Evolutionary conservation across 2,329 filamentous ascomycete genomes (phyloP), one percentile per base, ranked within the genome.

Genomic region (Remersonia thermophila): DNA sequence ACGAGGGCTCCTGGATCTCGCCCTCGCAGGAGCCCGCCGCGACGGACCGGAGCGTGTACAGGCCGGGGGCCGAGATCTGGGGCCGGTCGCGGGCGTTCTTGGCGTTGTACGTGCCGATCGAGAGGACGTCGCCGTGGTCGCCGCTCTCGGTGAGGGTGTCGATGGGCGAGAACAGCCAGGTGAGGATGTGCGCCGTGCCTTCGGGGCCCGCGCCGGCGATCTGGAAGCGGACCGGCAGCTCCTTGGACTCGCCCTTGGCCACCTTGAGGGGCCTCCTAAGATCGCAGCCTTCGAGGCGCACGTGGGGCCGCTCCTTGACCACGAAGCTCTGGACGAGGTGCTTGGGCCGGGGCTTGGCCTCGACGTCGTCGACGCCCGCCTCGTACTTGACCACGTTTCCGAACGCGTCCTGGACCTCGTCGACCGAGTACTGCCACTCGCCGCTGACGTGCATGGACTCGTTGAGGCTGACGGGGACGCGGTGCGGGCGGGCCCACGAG

Each of bases 1-100:
- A 91, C 2, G 89, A 83, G 18, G 91, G 91, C 55, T 98, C 91
- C 45, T 89, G 71, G 4, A 98, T 77, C 48, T 96, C 87, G 31
- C 91, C 91, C 25, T 76, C 67, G 53, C 91, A 98, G 41, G 77
- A 81, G 16, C 82, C 77, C 38, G 83, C 93, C 1, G 78, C 75
- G 7, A 96, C 73, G 11, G 82, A 75, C 45, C 77, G 80, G 39
- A 98, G 60, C 1, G 81, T 89, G 60, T 98, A 98, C 17, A 95
- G 70, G 32, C 93, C 91, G 18, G 85, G 76, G 25, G 80, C 73
- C 17, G 74, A 75, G 39, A 96, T 83, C 11, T 59, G 61, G 2
- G 84, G 80, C 40, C 69, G 67, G 37, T 84, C 73, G 29, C 70
- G 62, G 4, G 70, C 65, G 40, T 66, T 73, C 55, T 76, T 78